Evolutionary conservation across 2,329 filamentous ascomycete genomes (phyloP).

Genomic region (Aspergillus sp.): DNA sequence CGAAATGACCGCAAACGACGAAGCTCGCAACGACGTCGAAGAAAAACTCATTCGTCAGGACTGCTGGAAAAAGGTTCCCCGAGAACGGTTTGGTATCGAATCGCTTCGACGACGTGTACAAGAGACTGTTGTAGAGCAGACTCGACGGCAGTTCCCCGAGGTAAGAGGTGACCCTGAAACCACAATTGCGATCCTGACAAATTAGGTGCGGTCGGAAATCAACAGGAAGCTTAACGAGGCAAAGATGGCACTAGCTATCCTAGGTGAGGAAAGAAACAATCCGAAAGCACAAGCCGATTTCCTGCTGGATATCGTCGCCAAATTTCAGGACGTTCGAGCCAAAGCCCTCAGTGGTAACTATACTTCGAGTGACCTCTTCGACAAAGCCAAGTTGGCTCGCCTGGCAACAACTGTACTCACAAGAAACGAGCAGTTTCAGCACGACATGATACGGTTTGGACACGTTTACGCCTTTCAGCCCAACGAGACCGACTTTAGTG

Average conservation of each 20-base stretch:
- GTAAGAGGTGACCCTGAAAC: slow-evolving; percentile 26
- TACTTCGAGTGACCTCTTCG: slow-evolving; percentile 39
- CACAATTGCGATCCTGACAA: neutral
- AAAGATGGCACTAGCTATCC: slow-evolving; percentile 31
- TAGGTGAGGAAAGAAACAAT: slow-evolving; percentile 42
- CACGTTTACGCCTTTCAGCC: slow-evolving; percentile 22
- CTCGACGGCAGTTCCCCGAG: slow-evolving; percentile 53
- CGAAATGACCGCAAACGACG: slow-evolving; percentile 24
- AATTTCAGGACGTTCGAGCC: slow-evolving; percentile 44
- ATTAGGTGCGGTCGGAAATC: slow-evolving; percentile 40
- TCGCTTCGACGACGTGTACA: slow-evolving; percentile 47
- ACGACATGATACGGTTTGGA: slow-evolving; percentile 26
- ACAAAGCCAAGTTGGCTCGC: slow-evolving; percentile 33
- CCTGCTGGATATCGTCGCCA: slow-evolving; percentile 43
- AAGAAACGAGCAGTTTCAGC: slow-evolving; percentile 29
- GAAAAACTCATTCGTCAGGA: slow-evolving; percentile 37
- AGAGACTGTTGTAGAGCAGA: slow-evolving; percentile 47
- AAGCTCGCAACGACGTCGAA: slow-evolving; percentile 38
- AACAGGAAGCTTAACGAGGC: slow-evolving; percentile 34
- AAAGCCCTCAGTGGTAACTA: slow-evolving; percentile 45
- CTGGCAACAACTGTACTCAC: slow-evolving; percentile 41
- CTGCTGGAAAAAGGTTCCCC: slow-evolving; percentile 44
- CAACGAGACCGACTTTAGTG: slow-evolving; percentile 6
- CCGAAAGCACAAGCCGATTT: slow-evolving; percentile 37
- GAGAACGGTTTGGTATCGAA: slow-evolving; percentile 47